Evolutionary conservation across 495 filamentous ascomycete genomes (phyloP), one percentile per base, ranked within the genome.

Genomic region (Cryomyces minteri): DNA sequence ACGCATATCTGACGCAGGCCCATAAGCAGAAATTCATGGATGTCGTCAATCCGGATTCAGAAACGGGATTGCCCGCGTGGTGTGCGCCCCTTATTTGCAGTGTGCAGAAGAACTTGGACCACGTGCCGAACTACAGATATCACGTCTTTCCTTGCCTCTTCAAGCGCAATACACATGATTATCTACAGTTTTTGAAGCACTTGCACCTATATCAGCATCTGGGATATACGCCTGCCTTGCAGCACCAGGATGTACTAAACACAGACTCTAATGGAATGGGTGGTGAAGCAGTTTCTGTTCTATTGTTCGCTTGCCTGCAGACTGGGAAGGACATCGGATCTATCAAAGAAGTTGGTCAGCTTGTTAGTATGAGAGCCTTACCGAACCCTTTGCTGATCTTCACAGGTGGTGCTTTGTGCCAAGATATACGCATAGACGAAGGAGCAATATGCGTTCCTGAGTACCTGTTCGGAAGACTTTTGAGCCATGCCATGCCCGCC

Each of bases 91-190:
- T 77, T 25, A 60, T 65, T 39, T 61, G 58, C 40, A 62, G 57
- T 33, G 48, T 75, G 7, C 43, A 67, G 32, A 62, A 62, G 12
- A 64, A 77, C 41, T 58, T 67, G 6, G 67, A 71, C n/a, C 61
- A 65, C 34, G 48, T 86, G 6, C 78, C 81, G 47, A 67, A 73
- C 40, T 68, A 86, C 40, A 82, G 79, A 47, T 72, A 70, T 38
- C 79, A 88, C 58, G 65, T 87, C n/a, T 72, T 93, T 18, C 70
- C 81, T 0, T 70, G 73, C 1, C 60, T 93, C 9, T 84, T 93
- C 57, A 73, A 65, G 48, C 54, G 69, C 18, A 74, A 78, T 48
- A 51, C 68, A 5, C 40, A 49, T 11, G 69, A 70, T 0, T 80
- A 79, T 33, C 44, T 66, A 25, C 36, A 39, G 0, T 81, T 92